Evolutionary conservation across 1,139 yeast genomes (phyloP), one percentile per base, ranked within the genome.

Genomic region (Pichia sp.): DNA sequence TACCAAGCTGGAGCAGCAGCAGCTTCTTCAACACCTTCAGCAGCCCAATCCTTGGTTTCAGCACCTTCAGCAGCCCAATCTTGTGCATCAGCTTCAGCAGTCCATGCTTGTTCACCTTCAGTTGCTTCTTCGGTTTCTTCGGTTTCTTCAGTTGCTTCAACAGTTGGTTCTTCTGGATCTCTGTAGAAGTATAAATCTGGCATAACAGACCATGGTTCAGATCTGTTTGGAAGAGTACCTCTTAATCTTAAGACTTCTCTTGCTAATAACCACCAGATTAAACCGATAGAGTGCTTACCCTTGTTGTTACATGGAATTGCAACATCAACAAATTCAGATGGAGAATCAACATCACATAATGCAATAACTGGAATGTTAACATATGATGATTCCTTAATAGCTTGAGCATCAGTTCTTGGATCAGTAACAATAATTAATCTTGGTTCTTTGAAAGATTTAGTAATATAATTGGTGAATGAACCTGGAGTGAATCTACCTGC

Each of bases 401-500:
- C 98, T 83, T 93, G 99, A 72, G 96, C 87, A 74, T 93, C 99
- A 69, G 98, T 91, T 84, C 99, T 93, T 83, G 99, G 99, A 82
- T 93, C 99, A 71, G 99, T 93, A 72, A 93, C 99, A 71, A 93
- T 81, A 76, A 93, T 90, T 76, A 95, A 85, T 83, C 99, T 89
- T 84, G 99, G 99, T 83, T 95, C 99, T 83, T 91, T 93, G 96
- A 93, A 95, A 69, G 98, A 89, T 81, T 98, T 95, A 79, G 99
- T 95, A 84, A 91, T 93, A 84, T 95, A 95, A 84, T 95, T 95
- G 76, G 99, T 95, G 91, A 95, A 95, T 84, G 88, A 86, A 87
- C 99, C 99, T 79, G 99, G 99, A 70, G 99, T 95, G 90, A 95
- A 95, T 83, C 99, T 91, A 79, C 99, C 99, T 70, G 99, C 99